These are phyloP conservation scores for Herpetomonas muscarum DNA, from an alignment of 208 protist genomes.

Conservation along the genomic window DNA sequence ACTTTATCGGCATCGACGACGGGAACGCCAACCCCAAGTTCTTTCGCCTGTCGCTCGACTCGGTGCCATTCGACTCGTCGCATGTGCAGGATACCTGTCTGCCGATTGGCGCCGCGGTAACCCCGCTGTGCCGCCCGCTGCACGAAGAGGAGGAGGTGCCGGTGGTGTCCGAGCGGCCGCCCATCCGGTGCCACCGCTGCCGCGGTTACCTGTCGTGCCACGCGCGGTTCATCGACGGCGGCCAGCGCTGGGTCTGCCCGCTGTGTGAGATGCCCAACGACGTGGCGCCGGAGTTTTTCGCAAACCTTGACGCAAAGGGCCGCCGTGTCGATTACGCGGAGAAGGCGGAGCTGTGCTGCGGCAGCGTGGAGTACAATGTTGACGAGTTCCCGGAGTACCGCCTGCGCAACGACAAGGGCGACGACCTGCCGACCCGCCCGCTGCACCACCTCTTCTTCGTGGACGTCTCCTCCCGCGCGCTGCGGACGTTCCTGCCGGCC, in stretches of 20 bases:
- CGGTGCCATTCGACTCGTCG: constrained; percentile 42
- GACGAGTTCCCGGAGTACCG: constrained; percentile 70
- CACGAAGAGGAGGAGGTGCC: constrained; percentile 64
- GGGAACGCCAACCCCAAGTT: constrained; percentile 89
- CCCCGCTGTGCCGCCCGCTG: constrained; percentile 75
- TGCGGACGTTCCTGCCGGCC: constrained; percentile 58
- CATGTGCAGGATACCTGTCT: constrained; percentile 70
- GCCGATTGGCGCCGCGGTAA: constrained; percentile 79
- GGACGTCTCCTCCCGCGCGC: constrained; percentile 67
- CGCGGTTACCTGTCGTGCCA: constrained; percentile 91
- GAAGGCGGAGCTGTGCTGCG: constrained; percentile 61
- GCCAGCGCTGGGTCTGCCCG: constrained; percentile 84
- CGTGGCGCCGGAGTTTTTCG: constrained; percentile 74
- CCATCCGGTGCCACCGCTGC: constrained; percentile 92
- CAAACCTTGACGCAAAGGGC: constrained; percentile 79
- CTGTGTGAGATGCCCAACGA: constrained; percentile 83
- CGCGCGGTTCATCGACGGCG: constrained; percentile 81
- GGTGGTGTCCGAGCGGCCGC: constrained; percentile 53
- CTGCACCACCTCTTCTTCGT: constrained; percentile 85
- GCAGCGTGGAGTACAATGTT: constrained; percentile 89
- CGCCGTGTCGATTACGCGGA: constrained; percentile 50
- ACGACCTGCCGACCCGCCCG: constrained; percentile 44
- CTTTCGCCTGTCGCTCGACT: constrained; percentile 74
- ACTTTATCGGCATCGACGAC: constrained; percentile 84
- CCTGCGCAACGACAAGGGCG: constrained; percentile 40